Percentiles rank a stretch among this genome's conserved stretches.
Conservation (phyloP, 139 green algal genomes). For the Limnomonas spitsbergensis region DNA sequence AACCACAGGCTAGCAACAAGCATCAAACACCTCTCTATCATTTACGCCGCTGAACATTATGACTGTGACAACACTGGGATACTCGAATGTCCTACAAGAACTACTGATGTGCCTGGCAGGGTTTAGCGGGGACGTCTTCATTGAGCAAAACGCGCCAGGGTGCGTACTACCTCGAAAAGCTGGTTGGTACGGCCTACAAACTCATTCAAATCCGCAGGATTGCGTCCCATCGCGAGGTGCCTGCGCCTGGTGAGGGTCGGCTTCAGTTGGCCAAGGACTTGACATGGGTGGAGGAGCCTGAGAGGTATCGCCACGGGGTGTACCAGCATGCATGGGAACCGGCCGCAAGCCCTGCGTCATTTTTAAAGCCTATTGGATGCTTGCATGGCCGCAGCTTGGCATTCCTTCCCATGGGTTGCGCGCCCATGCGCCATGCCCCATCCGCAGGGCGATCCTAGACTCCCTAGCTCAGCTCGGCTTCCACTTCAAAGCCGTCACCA, state of each 20-base stretch:
- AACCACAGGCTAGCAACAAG: no score
- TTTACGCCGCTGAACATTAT: no score
- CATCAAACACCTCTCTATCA: no score
- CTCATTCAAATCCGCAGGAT: not conserved
- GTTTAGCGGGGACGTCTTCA: slow-evolving; percentile 76
- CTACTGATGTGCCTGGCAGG: slow-evolving; percentile 77
- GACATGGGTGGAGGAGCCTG: slow-evolving; percentile 24
- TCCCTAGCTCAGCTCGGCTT: slow-evolving; percentile 63
- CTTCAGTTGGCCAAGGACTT: slow-evolving; percentile 27
- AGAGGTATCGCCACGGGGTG: slow-evolving; percentile 26
- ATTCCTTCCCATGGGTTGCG: not conserved
- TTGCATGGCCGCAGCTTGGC: no score
- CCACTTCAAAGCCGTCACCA: slow-evolving; percentile 56
- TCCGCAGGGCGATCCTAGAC: slow-evolving; percentile 60
- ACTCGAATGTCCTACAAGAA: slow-evolving; percentile 63
- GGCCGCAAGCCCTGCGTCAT: not conserved
- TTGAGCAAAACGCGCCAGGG: slow-evolving; percentile 30
- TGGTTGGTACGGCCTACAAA: not conserved
- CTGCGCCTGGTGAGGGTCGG: not conserved
- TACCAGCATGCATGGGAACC: not conserved
- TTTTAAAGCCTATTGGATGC: no score
- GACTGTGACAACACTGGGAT: no score
- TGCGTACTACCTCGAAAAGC: not conserved
- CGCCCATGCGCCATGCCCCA: not conserved
- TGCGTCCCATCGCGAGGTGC: not conserved